These are phyloP conservation scores for Pisolithus tinctorius DNA, from an alignment of 768 basidiomycete genomes.

Conservation along the genomic window DNA sequence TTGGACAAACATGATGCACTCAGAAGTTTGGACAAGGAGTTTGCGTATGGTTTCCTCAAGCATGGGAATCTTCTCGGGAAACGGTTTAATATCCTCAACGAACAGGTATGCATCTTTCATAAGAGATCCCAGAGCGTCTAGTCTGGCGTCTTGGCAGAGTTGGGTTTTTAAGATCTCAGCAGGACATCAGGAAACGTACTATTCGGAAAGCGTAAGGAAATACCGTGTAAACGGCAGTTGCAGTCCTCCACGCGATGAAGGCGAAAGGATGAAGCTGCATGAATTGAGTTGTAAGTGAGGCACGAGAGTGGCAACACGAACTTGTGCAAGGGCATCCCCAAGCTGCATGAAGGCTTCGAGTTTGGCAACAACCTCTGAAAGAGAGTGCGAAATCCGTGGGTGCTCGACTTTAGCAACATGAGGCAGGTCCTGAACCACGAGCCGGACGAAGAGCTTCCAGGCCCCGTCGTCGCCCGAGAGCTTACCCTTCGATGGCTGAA, in stretches of 20 bases:
- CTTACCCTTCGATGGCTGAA: constrained; percentile 7
- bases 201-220: not conserved
- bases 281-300: not conserved
- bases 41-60: constrained; percentile 22
- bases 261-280: constrained; percentile 20
- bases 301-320: not conserved
- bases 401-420: not conserved
- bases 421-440: constrained; percentile 8
- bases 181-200: constrained; percentile 4
- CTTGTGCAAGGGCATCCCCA: constrained; percentile 18
- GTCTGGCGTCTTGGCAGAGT: constrained; percentile 17
- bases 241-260: constrained; percentile 23
- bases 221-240: constrained; percentile 23
- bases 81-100: constrained; percentile 21
- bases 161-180: constrained; percentile 24
- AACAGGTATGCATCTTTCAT: constrained; percentile 29
- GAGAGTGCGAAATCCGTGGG: constrained; percentile 7
- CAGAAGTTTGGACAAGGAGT: constrained; percentile 28
- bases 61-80: constrained; percentile 21
- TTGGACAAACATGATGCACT: constrained; percentile 31
- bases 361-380: constrained; percentile 16
- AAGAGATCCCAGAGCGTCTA: constrained; percentile 20
- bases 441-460: constrained; percentile 19
- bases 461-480: not conserved
- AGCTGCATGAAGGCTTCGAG: constrained; percentile 21